These are phyloP conservation scores for Panellus pusillus DNA, from an alignment of 768 basidiomycete species.

Conservation along the genomic window DNA sequence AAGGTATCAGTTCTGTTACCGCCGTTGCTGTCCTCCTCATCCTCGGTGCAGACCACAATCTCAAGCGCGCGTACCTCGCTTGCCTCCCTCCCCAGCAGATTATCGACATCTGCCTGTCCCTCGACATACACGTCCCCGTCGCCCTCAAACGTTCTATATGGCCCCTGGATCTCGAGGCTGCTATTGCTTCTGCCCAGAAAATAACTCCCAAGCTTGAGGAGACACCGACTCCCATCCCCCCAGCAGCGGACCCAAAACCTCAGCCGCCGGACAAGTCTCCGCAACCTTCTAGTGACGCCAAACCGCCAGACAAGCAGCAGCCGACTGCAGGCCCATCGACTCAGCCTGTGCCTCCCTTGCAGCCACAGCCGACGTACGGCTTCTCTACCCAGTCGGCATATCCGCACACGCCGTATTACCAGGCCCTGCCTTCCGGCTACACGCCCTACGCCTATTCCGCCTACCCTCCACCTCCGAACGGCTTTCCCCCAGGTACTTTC, in stretches of 20 bases:
- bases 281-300: conserved; percentile 23
- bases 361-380: conserved; percentile 43
- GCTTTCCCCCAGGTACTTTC: conserved; percentile 31
- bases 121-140: conserved; percentile 66
- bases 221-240: conserved; percentile 5
- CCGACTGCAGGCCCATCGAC: conserved; percentile 22
- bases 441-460: conserved; percentile 41
- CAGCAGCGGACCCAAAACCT: conserved; percentile 4
- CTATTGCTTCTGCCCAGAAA: conserved; percentile 56
- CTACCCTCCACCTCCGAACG: conserved; percentile 36
- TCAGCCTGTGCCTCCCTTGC: conserved; percentile 47
- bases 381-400: conserved; percentile 55
- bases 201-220: conserved; percentile 24
- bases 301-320: conserved; percentile 28
- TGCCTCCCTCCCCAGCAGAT: conserved; percentile 69
- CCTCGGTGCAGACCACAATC: conserved; percentile 46
- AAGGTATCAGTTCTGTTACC: conserved; percentile 2
- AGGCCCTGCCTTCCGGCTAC: conserved; percentile 46
- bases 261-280: conserved; percentile 17
- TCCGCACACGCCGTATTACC: conserved; percentile 69
- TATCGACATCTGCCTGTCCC: conserved; percentile 75
- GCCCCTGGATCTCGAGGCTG: conserved; percentile 68
- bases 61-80: conserved; percentile 71
- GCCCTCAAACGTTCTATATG: conserved; percentile 68
- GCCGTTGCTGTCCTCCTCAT: not conserved